Evolutionary conservation across 306 rosid species (phyloP).

Genomic region (Trifolium fragiferum): DNA sequence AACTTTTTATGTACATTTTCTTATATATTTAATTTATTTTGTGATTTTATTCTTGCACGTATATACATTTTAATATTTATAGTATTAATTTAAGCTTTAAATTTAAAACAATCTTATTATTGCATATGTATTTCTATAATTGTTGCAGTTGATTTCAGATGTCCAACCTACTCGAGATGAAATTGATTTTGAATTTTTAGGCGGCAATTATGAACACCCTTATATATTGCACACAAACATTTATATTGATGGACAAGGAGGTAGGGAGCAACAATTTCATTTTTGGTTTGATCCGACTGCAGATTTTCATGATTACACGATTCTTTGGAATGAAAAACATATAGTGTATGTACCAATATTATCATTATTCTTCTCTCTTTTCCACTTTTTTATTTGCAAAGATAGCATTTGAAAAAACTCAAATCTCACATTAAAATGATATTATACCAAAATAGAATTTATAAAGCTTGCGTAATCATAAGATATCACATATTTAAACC

Average conservation of each 20-base stretch:
- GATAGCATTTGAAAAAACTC: too few relatives aligned
- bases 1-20: constrained; percentile 41
- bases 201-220: constrained; percentile 10
- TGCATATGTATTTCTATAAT: background rate
- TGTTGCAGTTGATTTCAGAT: constrained; percentile 36
- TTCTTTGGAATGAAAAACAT: constrained; percentile 42
- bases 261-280: constrained; percentile 40
- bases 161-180: constrained; percentile 21
- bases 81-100: background rate
- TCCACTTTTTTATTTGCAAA: background rate
- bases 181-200: constrained; percentile 49
- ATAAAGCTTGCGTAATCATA: too few relatives aligned
- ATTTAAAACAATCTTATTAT: background rate
- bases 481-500: too few relatives aligned
- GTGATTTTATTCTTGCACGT: background rate
- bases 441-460: too few relatives aligned
- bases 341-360: constrained; percentile 33
- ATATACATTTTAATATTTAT: background rate
- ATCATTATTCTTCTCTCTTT: background rate
- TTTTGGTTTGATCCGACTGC: constrained; percentile 44
- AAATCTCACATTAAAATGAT: too few relatives aligned
- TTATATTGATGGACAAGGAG: background rate
- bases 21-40: background rate
- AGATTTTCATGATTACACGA: constrained; percentile 39
- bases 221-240: constrained; percentile 39